These are phyloP conservation scores for Ganoderma lingzhi DNA, from an alignment of 1,284 basidiomycete genomes.

Conservation along the genomic window DNA sequence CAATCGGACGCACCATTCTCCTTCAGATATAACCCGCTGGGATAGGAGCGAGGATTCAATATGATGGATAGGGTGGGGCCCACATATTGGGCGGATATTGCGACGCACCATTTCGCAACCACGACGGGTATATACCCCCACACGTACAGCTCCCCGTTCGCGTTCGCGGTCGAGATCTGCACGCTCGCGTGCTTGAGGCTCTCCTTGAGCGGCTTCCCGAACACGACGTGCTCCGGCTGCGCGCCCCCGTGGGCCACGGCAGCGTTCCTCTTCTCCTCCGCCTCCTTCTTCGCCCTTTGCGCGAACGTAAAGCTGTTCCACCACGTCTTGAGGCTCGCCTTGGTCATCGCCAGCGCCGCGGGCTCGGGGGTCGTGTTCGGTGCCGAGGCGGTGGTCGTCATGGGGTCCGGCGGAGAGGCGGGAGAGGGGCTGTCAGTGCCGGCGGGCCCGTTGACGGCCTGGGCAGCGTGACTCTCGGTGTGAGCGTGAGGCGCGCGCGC, in stretches of 20 bases:
- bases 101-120: constrained; percentile 91
- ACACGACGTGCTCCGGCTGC: constrained; percentile 60
- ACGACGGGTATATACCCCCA: constrained; percentile 97
- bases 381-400: constrained; percentile 24
- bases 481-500: constrained; percentile 10
- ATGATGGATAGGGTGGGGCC: constrained; percentile 16
- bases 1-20: constrained; percentile 71
- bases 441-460: constrained; percentile 1
- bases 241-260: constrained; percentile 16
- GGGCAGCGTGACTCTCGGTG: constrained; percentile 6
- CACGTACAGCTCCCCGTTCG: constrained; percentile 84
- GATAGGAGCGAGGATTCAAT: constrained; percentile 19
- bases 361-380: constrained; percentile 24
- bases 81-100: constrained; percentile 7
- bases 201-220: constrained; percentile 86
- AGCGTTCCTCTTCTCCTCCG: constrained; percentile 50
- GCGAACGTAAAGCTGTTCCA: constrained; percentile 79
- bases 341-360: constrained; percentile 52
- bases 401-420: constrained; percentile 20
- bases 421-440: constrained; percentile 16
- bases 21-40: constrained; percentile 89
- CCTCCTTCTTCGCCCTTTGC: constrained; percentile 63
- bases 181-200: constrained; percentile 90
- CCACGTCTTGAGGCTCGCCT: constrained; percentile 81
- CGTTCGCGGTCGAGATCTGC: constrained; percentile 92